Evolutionary conservation across 352 stramenopile genomes (phyloP), one percentile per base, ranked within the genome.

Genomic region (Pythium chondricola): DNA sequence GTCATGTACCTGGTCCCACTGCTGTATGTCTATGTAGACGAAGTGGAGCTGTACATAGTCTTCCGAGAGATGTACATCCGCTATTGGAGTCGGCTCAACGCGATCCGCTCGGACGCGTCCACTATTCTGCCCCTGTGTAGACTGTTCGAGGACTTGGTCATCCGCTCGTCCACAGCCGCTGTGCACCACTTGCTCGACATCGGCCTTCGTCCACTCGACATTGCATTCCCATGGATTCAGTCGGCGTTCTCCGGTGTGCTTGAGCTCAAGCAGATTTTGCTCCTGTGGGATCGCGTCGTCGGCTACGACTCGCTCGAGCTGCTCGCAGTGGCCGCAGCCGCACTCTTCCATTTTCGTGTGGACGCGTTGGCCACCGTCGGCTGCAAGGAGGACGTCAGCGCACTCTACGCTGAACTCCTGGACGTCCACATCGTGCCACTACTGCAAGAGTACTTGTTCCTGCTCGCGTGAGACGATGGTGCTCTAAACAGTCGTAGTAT

Each of bases 201-300:
- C 22, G 71, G 70, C 20, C 51, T 92, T 29, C 53, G 62, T 52
- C 80, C 80, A 14, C 56, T 92, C 27, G 71, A 83, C 40, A 72
- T 92, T 33, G 80, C 70, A 17, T 92, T 92, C 47, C 73, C 75
- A 17, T 92, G 80, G 80, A 83, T 92, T 42, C 80, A 92, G 40
- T 64, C 63, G 43, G 80, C 72, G 17, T 89, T 92, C 47, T 89
- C 80, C 0, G 70, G 75, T n/a, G 57, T 89, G 25, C 61, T 92
- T 5, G 73, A 88, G 50, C 82, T 88, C 38, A 46, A 77, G 8
- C 74, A 92, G 52, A 60, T 92, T 29, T 72, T 92, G 16, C 40
- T 88, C 37, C 68, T 92, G 4, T 92, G 80, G 80, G 80, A 92
- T 40, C 79, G 75, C 22, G 58, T 90, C 16, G 52, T 90, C 18